Evolutionary conservation across 768 basidiomycete genomes (phyloP).

Genomic region (Inosperma sp.): DNA sequence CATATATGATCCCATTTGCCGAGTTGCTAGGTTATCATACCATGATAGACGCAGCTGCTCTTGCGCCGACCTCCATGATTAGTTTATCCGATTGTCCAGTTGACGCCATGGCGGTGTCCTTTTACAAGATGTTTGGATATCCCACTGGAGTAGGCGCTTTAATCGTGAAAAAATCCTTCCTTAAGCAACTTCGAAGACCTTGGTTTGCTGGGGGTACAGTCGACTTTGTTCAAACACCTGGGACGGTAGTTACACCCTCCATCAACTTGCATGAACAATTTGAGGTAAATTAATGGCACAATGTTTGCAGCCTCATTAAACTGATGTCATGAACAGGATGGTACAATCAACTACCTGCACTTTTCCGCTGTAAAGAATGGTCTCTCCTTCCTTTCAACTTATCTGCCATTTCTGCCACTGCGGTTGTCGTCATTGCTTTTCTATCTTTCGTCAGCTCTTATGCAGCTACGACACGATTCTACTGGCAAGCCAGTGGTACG

Average conservation of each 20-base stretch:
- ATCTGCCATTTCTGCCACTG: conserved; percentile 76
- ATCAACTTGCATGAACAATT: conserved; percentile 65
- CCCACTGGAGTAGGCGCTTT: conserved; percentile 83
- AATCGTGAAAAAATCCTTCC: conserved; percentile 65
- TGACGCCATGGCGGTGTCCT: conserved; percentile 79
- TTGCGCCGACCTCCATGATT: conserved; percentile 69
- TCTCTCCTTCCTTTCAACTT: conserved; percentile 69
- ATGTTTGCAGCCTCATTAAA: background rate
- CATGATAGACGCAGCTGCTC: conserved; percentile 77
- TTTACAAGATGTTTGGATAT: conserved; percentile 90
- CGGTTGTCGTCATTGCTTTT: conserved; percentile 67
- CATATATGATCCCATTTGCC: conserved; percentile 62
- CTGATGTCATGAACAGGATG: conserved; percentile 48
- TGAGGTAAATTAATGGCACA: conserved; percentile 49
- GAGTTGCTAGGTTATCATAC: conserved; percentile 66
- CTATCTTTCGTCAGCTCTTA: conserved; percentile 54
- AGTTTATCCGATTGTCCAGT: conserved; percentile 63
- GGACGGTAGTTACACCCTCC: conserved; percentile 58
- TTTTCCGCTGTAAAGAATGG: conserved; percentile 77
- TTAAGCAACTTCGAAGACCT: conserved; percentile 56
- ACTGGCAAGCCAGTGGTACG: conserved; percentile 58
- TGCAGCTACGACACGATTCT: conserved; percentile 54
- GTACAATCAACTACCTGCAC: conserved; percentile 78
- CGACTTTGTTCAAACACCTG: conserved; percentile 79
- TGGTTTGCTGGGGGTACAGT: conserved; percentile 88